Evolutionary conservation across 169 alveolate genomes (phyloP).

Genomic region (Plasmodium knowlesi): DNA sequence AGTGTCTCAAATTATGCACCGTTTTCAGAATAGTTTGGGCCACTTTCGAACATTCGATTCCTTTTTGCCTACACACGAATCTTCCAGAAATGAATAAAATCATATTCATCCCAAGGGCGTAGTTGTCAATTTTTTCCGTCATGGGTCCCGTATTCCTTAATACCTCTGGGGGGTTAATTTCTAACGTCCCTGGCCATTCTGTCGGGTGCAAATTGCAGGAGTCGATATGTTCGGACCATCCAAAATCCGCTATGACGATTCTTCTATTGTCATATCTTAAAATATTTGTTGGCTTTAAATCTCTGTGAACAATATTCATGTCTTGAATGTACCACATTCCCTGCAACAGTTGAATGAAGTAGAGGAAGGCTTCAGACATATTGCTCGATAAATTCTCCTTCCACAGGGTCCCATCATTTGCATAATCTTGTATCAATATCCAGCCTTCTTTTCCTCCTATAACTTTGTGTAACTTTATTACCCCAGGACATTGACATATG

Average conservation of each 20-base stretch:
- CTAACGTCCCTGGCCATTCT: slow-evolving; percentile 91
- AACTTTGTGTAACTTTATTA: slow-evolving; percentile 83
- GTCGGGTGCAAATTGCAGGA: slow-evolving; percentile 78
- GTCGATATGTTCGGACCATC: slow-evolving; percentile 86
- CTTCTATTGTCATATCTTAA: slow-evolving; percentile 78
- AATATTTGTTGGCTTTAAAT: slow-evolving; percentile 86
- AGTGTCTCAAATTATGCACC: slow-evolving; percentile 80
- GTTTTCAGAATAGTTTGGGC: slow-evolving; percentile 84
- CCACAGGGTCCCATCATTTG: slow-evolving; percentile 88
- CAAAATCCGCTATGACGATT: slow-evolving; percentile 86
- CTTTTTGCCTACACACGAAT: slow-evolving; percentile 86
- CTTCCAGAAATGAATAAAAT: slow-evolving; percentile 86
- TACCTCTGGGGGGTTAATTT: slow-evolving; percentile 89
- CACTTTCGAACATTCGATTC: slow-evolving; percentile 84
- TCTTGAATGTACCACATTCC: slow-evolving; percentile 85
- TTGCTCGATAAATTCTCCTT: slow-evolving; percentile 80
- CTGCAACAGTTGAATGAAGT: slow-evolving; percentile 85
- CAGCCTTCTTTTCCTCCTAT: slow-evolving; percentile 87
- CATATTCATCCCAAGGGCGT: slow-evolving; percentile 87
- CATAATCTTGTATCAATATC: slow-evolving; percentile 85
- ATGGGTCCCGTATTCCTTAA: slow-evolving; percentile 85
- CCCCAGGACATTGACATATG: slow-evolving; percentile 88
- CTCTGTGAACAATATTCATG: slow-evolving; percentile 83
- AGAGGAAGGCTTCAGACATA: slow-evolving; percentile 83
- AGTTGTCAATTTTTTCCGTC: slow-evolving; percentile 87